Evolutionary conservation across 176 grass and related monocot genomes (phyloP), one percentile per base, ranked within the genome.

Genomic region (Panicum miliaceum): DNA sequence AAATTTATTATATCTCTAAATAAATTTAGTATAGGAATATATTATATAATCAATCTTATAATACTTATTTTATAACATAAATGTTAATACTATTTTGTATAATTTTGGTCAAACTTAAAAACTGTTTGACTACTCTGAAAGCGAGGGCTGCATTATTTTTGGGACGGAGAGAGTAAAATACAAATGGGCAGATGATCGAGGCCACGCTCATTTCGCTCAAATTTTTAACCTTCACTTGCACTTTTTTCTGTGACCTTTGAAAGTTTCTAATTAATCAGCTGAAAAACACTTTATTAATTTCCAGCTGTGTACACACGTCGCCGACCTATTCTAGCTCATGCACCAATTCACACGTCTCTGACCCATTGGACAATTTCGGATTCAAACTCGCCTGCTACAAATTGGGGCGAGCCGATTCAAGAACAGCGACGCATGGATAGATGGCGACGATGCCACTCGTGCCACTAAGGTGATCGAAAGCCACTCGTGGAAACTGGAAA

Each of bases 261-360:
- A 58, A 81, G 0, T 45, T 65, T 74, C 68, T 41, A 54, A 66
- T 48, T 3, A 48, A 6, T 41, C 48, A 54, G 48, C 59, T 84
- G 45, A 23, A 6, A n/a, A 57, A 5, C 66, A 75, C 46, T 19
- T 52, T 43, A 16, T 52, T 36, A 25, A 23, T 37, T 25, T 59
- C 56, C 19, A 35, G 20, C 13, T 38, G 40, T 26, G 38, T 78
- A 7, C 27, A 18, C 73, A n/a, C 34, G 64, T 47, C 26, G 35
- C 37, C 68, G 73, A 83, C 52, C 54, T 61, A 35, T 66, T 65
- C 59, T n/a, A n/a, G n/a, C n/a, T 34, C 50, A 14, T 9, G 59
- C 81, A 42, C 61, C 9, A 15, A 10, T 58, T 32, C 29, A 12
- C 36, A 64, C 29, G 73, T n/a, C 37, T 53, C 18, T n/a, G n/a